These are phyloP conservation scores for Trametes meyenii DNA, from an alignment of 768 basidiomycete species.

Conservation along the genomic window DNA sequence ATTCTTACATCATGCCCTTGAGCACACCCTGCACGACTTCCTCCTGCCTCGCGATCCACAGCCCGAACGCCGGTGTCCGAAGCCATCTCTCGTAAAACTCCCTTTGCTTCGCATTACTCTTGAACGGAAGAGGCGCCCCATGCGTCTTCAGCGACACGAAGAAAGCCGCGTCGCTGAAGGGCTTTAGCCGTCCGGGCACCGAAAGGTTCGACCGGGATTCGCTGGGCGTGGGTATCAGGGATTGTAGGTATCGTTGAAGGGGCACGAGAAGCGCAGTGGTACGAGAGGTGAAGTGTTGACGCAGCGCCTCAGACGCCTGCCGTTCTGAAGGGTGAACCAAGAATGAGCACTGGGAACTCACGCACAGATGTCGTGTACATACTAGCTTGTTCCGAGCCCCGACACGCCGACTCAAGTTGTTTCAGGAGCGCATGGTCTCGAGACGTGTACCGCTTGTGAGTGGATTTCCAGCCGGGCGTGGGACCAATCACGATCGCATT, in stretches of 20 bases:
- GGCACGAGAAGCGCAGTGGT: slow-evolving; percentile 88
- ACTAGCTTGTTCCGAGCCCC: slow-evolving; percentile 54
- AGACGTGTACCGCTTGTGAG: slow-evolving; percentile 81
- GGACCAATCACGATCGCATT: slow-evolving; percentile 44
- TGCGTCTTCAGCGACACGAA: slow-evolving; percentile 71
- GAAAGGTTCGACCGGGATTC: slow-evolving; percentile 38
- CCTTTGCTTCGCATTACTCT: slow-evolving; percentile 59
- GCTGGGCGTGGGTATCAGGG: slow-evolving; percentile 74
- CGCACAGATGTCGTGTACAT: slow-evolving; percentile 31
- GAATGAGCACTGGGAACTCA: too few species aligned
- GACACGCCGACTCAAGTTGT: slow-evolving; percentile 64
- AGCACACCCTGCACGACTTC: slow-evolving; percentile 65
- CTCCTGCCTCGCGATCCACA: slow-evolving; percentile 81
- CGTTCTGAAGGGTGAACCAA: slow-evolving; percentile 44
- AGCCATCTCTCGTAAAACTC: slow-evolving; percentile 83
- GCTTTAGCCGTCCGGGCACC: slow-evolving; percentile 48
- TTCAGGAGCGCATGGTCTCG: slow-evolving; percentile 81
- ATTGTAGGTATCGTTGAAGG: slow-evolving; percentile 88
- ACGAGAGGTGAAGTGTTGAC: slow-evolving; percentile 82
- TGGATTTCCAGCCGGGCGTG: slow-evolving; percentile 74
- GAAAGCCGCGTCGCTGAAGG: slow-evolving; percentile 72
- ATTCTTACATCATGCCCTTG: slow-evolving; percentile 21
- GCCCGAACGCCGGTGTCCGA: slow-evolving; percentile 73
- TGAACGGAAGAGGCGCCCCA: slow-evolving; percentile 76
- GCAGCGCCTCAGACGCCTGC: slow-evolving; percentile 64